These are phyloP conservation scores for Rostrohypoxylon terebratum DNA, from an alignment of 495 filamentous ascomycete species.

Conservation along the genomic window DNA sequence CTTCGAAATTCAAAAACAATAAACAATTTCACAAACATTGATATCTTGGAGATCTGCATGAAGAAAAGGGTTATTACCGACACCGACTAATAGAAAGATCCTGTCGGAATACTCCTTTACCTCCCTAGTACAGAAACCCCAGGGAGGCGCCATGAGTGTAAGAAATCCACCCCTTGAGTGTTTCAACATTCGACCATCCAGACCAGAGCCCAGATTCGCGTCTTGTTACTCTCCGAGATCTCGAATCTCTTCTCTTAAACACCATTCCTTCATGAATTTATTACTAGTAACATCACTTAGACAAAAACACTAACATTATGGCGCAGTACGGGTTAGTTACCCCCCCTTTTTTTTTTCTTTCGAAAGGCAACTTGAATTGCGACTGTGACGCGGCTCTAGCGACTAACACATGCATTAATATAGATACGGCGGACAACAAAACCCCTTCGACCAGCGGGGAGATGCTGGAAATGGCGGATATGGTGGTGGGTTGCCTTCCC, in stretches of 20 bases:
- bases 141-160: constrained; percentile 58
- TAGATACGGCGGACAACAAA: constrained; percentile 61
- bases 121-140: constrained; percentile 38
- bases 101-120: constrained; percentile 19
- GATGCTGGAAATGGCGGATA: constrained; percentile 48
- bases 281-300: constrained; percentile 20
- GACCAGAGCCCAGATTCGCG: constrained; percentile 20
- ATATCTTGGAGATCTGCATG: constrained; percentile 20
- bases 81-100: background rate
- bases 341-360: no score
- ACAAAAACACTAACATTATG: constrained; percentile 46
- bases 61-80: background rate
- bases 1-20: background rate
- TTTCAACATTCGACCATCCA: constrained; percentile 40
- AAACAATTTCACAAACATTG: constrained; percentile 14
- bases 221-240: constrained; percentile 20
- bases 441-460: constrained; percentile 65
- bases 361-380: constrained; percentile 17
- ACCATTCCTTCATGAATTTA: constrained; percentile 20
- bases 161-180: constrained; percentile 53
- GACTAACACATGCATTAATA: constrained; percentile 43
- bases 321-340: constrained; percentile 55
- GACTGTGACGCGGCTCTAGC: constrained; percentile 1
- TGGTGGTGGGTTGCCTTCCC: constrained; percentile 52
- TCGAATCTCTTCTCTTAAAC: constrained; percentile 11